Conservation (phyloP, 2,329 filamentous ascomycete genomes). For the Aspergillus sp. region DNA sequence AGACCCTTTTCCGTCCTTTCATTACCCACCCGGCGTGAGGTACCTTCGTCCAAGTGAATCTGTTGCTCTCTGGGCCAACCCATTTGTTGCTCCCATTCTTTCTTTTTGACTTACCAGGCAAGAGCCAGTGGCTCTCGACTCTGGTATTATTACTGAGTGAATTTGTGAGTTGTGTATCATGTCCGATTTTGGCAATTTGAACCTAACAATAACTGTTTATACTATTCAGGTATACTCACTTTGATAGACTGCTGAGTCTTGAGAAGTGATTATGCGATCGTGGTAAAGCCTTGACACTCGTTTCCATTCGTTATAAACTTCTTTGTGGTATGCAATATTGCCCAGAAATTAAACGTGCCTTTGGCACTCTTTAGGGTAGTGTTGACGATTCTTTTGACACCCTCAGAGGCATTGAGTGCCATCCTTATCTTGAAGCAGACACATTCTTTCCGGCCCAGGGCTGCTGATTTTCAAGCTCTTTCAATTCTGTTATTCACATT, state of each 20-base stretch:
- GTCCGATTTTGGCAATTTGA: not conserved
- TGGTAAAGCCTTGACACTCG: constrained; percentile 16
- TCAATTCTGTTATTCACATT: constrained; percentile 9
- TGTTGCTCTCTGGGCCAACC: constrained; percentile 7
- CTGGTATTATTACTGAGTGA: constrained; percentile 12
- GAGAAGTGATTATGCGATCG: constrained; percentile 25
- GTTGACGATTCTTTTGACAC: constrained; percentile 7
- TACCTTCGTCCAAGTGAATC: constrained; percentile 13
- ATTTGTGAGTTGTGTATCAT: constrained; percentile 21
- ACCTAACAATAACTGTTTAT: constrained; percentile 12
- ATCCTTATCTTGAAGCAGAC: constrained; percentile 20
- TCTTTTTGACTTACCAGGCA: constrained; percentile 18
- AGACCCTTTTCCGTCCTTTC: constrained; percentile 16
- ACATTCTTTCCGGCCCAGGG: constrained; percentile 21
- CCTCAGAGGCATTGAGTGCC: constrained; percentile 36
- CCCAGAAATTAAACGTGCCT: not conserved
- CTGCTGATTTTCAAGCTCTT: constrained; percentile 19
- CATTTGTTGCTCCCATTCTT: not conserved
- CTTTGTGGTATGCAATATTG: constrained; percentile 19
- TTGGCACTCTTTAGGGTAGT: not conserved
- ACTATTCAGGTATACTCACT: constrained; percentile 12
- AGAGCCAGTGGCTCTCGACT: constrained; percentile 32
- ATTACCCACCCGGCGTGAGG: constrained; percentile 20
- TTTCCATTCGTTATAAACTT: constrained; percentile 16
- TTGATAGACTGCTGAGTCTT: constrained; percentile 18